Conservation (phyloP, 2,329 filamentous ascomycete species). For the Ophiostoma angusticollis region DNA sequence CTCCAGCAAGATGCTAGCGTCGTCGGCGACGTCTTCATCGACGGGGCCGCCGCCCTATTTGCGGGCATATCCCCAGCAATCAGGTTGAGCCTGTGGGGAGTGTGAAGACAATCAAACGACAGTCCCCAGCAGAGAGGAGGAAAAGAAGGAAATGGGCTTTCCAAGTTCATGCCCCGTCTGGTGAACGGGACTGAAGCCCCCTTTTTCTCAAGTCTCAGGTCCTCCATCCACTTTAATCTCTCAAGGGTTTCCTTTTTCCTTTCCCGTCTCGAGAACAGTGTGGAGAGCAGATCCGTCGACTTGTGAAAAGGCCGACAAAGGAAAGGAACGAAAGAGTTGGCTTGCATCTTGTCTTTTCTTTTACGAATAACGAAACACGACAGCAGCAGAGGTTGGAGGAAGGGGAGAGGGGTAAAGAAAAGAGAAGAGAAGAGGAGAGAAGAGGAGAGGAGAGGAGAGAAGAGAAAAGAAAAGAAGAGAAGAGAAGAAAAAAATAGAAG, state of each 20-base stretch:
- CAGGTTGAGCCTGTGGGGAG: slow-evolving; percentile 8
- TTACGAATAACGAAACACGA: background rate
- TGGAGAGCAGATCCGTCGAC: background rate
- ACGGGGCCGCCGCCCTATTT: slow-evolving; percentile 18
- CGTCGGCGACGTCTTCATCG: too few species aligned
- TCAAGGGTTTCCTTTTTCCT: background rate
- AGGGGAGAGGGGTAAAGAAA: background rate
- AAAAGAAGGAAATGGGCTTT: slow-evolving; percentile 7
- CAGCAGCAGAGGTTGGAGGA: background rate
- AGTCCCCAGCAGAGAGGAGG: slow-evolving; percentile 19
- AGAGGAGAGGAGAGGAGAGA: too few species aligned
- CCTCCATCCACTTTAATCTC: background rate
- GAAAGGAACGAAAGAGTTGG: background rate
- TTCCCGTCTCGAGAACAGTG: background rate
- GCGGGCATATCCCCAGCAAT: slow-evolving; percentile 6
- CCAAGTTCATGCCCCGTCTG: too few species aligned
- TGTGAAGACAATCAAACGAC: too few species aligned
- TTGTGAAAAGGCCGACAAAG: too few species aligned
- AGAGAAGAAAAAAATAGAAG: background rate
- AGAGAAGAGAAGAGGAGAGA: background rate
- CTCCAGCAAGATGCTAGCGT: slow-evolving; percentile 24
- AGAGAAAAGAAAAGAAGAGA: background rate
- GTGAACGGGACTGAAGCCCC: too few species aligned
- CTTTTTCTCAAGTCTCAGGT: background rate
- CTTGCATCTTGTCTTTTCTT: background rate